These are phyloP conservation scores for Coniella vitis DNA, from an alignment of 2,329 filamentous ascomycete genomes.

Conservation along the genomic window DNA sequence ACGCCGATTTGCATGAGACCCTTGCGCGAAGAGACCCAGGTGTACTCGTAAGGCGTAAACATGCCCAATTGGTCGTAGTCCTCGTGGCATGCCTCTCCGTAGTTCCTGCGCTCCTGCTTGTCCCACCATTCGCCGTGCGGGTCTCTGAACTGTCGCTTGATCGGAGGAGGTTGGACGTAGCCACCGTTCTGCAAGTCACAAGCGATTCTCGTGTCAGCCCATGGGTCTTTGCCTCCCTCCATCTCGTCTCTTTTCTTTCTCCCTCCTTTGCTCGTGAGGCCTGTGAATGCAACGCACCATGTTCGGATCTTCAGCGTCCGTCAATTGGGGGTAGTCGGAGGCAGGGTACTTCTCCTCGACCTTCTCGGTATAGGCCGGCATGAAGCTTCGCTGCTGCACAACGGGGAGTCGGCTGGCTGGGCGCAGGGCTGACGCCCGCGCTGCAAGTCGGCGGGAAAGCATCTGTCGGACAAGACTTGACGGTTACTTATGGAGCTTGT, in stretches of 20 bases:
- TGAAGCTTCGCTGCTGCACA: conserved; percentile 50
- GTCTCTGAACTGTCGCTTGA: conserved; percentile 90
- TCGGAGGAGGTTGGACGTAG: conserved; percentile 68
- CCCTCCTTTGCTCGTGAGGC: no score
- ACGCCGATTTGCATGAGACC: conserved; percentile 60
- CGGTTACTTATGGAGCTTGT: not conserved
- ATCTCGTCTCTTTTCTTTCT: no score
- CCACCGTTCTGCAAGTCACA: conserved; percentile 63
- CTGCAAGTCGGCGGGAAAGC: conserved; percentile 51
- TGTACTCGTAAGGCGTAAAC: conserved; percentile 86
- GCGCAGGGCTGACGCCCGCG: conserved; percentile 41
- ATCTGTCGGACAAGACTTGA: conserved; percentile 36
- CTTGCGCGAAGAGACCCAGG: conserved; percentile 66
- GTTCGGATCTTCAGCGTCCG: conserved; percentile 55
- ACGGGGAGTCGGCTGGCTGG: conserved; percentile 44
- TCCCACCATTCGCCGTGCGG: conserved; percentile 95
- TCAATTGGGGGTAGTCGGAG: conserved; percentile 37
- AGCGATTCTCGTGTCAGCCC: conserved; percentile 10
- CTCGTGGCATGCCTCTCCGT: conserved; percentile 92
- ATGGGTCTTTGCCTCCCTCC: no score
- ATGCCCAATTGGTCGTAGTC: conserved; percentile 90
- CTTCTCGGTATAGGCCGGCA: conserved; percentile 42
- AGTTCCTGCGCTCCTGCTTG: conserved; percentile 94
- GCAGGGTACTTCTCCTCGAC: conserved; percentile 48
- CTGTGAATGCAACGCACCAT: conserved; percentile 12